Conservation (phyloP, 768 basidiomycete genomes). For the Tremella mesenterica region DNA sequence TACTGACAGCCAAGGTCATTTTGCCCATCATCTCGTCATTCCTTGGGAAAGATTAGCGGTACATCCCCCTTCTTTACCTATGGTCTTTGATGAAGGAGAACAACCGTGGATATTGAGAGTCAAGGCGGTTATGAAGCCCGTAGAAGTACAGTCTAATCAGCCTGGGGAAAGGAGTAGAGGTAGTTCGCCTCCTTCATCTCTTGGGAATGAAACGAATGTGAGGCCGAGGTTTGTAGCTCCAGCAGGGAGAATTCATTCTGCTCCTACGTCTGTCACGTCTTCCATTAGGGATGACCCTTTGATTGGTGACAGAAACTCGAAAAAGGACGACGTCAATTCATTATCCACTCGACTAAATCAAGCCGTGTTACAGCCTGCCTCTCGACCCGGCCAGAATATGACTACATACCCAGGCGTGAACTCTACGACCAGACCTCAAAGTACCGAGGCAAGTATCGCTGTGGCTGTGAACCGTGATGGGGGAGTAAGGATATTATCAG, state of each 20-base stretch:
- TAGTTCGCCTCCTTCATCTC: background rate
- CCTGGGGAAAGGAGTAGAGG: background rate
- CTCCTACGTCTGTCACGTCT: background rate
- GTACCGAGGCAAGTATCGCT: conserved; percentile 5
- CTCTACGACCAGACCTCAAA: background rate
- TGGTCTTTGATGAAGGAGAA: conserved; percentile 1
- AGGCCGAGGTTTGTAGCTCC: background rate
- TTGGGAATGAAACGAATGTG: background rate
- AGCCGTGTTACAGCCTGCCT: background rate
- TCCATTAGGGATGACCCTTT: background rate
- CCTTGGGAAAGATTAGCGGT: conserved; percentile 61
- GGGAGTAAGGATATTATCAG: conserved; percentile 69
- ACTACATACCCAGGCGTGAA: background rate
- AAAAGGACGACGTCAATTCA: background rate
- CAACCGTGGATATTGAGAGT: background rate
- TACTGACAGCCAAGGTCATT: conserved; percentile 65
- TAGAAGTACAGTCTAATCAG: background rate
- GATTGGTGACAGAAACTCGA: background rate
- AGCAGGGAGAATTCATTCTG: background rate
- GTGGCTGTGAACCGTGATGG: conserved; percentile 12
- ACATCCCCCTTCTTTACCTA: conserved; percentile 50
- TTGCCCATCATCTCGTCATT: conserved; percentile 57
- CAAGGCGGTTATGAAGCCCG: background rate
- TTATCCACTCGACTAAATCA: background rate
- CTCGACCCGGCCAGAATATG: background rate